Conservation (phyloP, 2,329 filamentous ascomycete genomes). For the Penicillium sp. region DNA sequence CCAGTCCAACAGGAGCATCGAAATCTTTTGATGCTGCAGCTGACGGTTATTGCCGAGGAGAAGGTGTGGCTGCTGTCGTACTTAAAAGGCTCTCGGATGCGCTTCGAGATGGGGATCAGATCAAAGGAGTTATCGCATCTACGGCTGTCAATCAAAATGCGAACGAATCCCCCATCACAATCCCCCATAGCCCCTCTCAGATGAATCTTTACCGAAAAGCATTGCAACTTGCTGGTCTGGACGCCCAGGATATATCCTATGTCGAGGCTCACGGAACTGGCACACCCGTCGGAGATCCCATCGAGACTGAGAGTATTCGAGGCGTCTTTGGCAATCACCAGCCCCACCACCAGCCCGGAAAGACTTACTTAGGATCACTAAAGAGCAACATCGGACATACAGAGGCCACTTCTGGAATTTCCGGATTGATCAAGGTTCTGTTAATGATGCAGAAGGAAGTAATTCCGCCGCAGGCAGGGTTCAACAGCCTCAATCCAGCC, state of each 20-base stretch:
- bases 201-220: constrained; percentile 31
- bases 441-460: not conserved
- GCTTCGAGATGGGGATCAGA: constrained; percentile 39
- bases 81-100: constrained; percentile 49
- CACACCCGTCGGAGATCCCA: constrained; percentile 21
- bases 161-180: constrained; percentile 23
- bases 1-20: constrained; percentile 44
- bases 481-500: not conserved
- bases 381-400: not conserved
- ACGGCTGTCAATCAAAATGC: constrained; percentile 30
- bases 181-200: constrained; percentile 32
- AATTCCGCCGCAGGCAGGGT: not conserved
- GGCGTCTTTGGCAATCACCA: not conserved
- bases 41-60: constrained; percentile 49
- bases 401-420: not conserved
- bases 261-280: constrained; percentile 42
- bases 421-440: not conserved
- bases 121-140: constrained; percentile 32
- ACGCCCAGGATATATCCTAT: constrained; percentile 8
- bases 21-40: constrained; percentile 44
- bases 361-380: not conserved
- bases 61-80: constrained; percentile 48
- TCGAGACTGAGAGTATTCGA: constrained; percentile 4
- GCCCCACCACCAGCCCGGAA: not conserved
- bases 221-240: constrained; percentile 25